Conservation (phyloP, 768 basidiomycete species). For the Boletus tomentosulus region DNA sequence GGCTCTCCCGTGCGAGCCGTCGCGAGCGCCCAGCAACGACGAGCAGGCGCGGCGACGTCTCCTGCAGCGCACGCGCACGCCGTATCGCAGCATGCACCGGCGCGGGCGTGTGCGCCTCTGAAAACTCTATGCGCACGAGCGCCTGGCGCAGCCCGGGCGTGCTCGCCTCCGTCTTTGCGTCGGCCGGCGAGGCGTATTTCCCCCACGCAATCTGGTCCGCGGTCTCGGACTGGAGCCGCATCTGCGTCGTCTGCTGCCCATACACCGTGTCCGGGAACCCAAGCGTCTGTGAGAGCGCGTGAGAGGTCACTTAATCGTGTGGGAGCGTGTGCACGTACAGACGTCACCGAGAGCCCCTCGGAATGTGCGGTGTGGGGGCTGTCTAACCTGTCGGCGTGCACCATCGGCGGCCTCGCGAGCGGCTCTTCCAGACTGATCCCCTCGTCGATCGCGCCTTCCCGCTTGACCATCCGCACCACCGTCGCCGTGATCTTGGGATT, state of each 20-base stretch:
- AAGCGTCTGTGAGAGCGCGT: conserved; percentile 17
- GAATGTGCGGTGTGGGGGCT: not conserved
- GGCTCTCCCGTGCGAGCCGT: conserved; percentile 68
- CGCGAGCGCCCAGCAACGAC: conserved; percentile 73
- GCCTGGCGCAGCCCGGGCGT: conserved; percentile 27
- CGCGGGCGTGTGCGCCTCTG: conserved; percentile 46
- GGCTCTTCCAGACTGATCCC: not conserved
- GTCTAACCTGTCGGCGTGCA: conserved; percentile 15
- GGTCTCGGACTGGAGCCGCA: conserved; percentile 70
- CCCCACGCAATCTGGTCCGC: conserved; percentile 80
- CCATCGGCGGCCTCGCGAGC: conserved; percentile 22
- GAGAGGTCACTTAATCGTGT: not conserved
- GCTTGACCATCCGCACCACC: conserved; percentile 61
- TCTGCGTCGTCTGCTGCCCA: conserved; percentile 57
- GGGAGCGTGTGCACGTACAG: conserved; percentile 8
- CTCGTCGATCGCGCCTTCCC: conserved; percentile 29
- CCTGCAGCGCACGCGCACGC: conserved; percentile 35
- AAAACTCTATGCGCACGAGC: conserved; percentile 60
- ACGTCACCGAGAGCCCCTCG: not conserved
- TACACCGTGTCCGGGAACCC: conserved; percentile 70
- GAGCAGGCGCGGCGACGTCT: conserved; percentile 43
- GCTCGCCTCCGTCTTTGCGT: conserved; percentile 4
- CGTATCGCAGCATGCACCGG: conserved; percentile 56
- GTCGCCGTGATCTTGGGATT: conserved; percentile 68
- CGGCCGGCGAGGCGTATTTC: conserved; percentile 43